Base-by-base conservation (phyloP, 495 filamentous ascomycete species). In the Parathielavia hyrcaniae region DNA sequence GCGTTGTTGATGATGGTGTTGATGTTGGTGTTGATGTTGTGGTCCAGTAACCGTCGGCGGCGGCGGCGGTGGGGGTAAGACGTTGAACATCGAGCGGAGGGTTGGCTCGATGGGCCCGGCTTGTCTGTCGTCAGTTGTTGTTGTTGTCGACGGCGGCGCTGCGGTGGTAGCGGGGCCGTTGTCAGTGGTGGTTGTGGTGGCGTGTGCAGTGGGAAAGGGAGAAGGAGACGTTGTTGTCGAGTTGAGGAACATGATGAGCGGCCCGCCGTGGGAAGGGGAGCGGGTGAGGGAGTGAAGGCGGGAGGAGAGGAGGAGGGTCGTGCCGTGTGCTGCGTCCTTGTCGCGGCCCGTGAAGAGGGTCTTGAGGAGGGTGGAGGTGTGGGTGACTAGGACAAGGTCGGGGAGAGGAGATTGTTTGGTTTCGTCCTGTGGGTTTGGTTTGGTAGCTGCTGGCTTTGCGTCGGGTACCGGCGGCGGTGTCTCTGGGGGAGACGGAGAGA, bases 241-340 rank as follows among this genome's bases (percentile, higher is more conserved):
- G 56, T 79, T 79, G 20, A 78, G 65, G 11, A 79, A 53, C 59
- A 79, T 64, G 38, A 79, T 51, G 4, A 79, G 61, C 1, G 71
- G 69, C 0, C 56, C 60, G 2, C 53, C 44, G 26, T 61, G 35
- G 19, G 45, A n/a, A 0, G 46, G 19, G 6, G 65, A 64, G 12
- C 66, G 69, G 9, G 67, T 55, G 4, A 77, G 50, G 43, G 58
- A 49, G 20, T 64, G 67, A 20, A 78, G 63, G 22, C 64, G 67
- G 4, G 70, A 63, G 51, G 71, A 62, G 17, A 78, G 66, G 11
- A 53, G 60, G 34, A 65, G 65, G 7, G 72, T 65, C n/a, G 61
- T 66, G 13, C 61, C 52, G 61, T 77, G 73, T 0, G 72, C 73
- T 44, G 61, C 16, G 19, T 56, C 47, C 19, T 69, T 75, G 62